These are phyloP conservation scores for Lodderomyces parapsilosis DNA, from an alignment of 1,139 yeast species.

Conservation along the genomic window DNA sequence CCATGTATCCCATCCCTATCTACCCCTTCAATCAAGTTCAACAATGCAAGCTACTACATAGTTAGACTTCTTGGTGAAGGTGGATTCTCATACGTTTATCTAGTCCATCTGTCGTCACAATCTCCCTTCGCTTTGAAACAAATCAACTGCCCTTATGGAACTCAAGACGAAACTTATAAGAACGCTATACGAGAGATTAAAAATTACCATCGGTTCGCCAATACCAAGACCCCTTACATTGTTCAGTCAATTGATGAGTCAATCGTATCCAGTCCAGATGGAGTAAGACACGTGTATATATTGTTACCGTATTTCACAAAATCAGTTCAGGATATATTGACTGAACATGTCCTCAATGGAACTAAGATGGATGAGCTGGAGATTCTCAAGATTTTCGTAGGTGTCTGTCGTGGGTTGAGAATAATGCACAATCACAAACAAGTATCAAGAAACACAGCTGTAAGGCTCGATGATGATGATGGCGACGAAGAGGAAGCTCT, in stretches of 20 bases:
- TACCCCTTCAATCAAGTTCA: slow-evolving; percentile 51
- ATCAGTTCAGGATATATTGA: slow-evolving; percentile 77
- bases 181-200: slow-evolving; percentile 76
- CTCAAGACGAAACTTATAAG: slow-evolving; percentile 57
- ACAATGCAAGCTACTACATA: slow-evolving; percentile 53
- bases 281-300: slow-evolving; percentile 74
- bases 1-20: slow-evolving; percentile 44
- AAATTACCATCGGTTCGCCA: slow-evolving; percentile 65
- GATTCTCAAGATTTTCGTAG: slow-evolving; percentile 59
- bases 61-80: slow-evolving; percentile 81
- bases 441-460: slow-evolving; percentile 17
- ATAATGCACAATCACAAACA: slow-evolving; percentile 69
- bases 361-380: slow-evolving; percentile 52
- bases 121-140: slow-evolving; percentile 74
- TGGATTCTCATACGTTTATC: slow-evolving; percentile 85
- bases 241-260: slow-evolving; percentile 70
- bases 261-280: slow-evolving; percentile 71
- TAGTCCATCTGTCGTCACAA: slow-evolving; percentile 52
- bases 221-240: slow-evolving; percentile 57
- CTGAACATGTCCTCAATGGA: slow-evolving; percentile 57
- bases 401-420: slow-evolving; percentile 71
- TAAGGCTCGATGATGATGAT: slow-evolving; percentile 26
- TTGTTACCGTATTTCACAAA: slow-evolving; percentile 72
- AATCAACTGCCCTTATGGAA: slow-evolving; percentile 85
- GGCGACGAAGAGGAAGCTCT: slow-evolving; percentile 26